Base-by-base conservation (phyloP, 768 basidiomycete species). In the Boletus reticuloceps region DNA sequence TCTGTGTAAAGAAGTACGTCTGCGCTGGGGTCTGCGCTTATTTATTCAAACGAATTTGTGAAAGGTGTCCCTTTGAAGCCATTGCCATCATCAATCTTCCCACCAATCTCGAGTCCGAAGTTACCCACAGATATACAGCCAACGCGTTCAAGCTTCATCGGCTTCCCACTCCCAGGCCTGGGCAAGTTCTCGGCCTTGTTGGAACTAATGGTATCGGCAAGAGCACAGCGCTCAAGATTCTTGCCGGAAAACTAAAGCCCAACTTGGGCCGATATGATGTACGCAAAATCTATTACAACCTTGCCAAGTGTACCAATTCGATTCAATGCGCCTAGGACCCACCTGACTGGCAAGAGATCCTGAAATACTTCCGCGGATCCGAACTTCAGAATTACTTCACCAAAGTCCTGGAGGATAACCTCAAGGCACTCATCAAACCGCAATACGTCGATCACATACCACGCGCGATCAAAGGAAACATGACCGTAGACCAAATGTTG, bases 391-490 rank as follows among this genome's bases (percentile, higher is more conserved):
- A 99, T 71, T 99, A 98, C 77, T 99, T 99, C 75, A 98, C 97
- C 48, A 98, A 98, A 74, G 94, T 98, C 7, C 81, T 99, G 19
- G 97, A 98, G 73, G 97, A 99, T 74, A 94, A 99, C 68, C 78
- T 98, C 69, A 98, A 98, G 77, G 95, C 97, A 2, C 83, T 99
- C 58, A 98, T 98, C 72, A 99, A 99, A 74, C 97, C 97, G 1
- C 97, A 99, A 82, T 99, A 99, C 70, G 97, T 99, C 60, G 97
- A 99, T 71, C 95, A 98, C 71, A 98, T 99, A 65, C 97, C 97
- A 5, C 84, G 88, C 41, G 93, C 94, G 39, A 91, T 99, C 79
- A 96, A 98, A 74, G 94, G 89, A 51, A 79, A 76, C 46, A 82
- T 91, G 80, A 88, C 88, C 4, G 95, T 99, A 27, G 77, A 80